Evolutionary conservation across 2,329 filamentous ascomycete genomes (phyloP).

Genomic region (Aspergillus phoenicis): DNA sequence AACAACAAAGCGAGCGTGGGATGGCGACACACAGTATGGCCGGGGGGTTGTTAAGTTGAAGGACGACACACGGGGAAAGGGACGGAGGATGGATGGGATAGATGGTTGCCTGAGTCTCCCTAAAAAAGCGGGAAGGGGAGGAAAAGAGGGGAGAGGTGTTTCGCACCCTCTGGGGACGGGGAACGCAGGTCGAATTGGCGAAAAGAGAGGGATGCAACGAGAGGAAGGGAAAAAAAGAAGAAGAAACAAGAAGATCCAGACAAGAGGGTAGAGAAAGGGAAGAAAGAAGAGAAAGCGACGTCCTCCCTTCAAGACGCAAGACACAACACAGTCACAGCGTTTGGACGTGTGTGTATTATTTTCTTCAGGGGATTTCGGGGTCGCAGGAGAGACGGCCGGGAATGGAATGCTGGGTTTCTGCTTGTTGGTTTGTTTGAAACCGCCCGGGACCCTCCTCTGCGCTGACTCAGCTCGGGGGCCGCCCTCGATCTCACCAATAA

Average conservation of each 20-base stretch:
- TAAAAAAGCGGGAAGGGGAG: slow-evolving; percentile 6
- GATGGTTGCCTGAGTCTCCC: slow-evolving; percentile 16
- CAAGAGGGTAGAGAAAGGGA: slow-evolving; percentile 11
- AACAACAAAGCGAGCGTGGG: slow-evolving; percentile 31
- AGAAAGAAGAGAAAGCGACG: slow-evolving; percentile 4
- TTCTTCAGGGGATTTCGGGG: slow-evolving; percentile 15
- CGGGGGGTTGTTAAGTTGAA: slow-evolving; percentile 12
- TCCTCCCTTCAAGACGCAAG: too few species aligned
- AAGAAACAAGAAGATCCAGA: slow-evolving; percentile 4
- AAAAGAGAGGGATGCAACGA: slow-evolving; percentile 12
- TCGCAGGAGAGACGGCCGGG: slow-evolving; percentile 26
- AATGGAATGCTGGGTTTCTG: slow-evolving; percentile 14
- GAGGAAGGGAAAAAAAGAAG: slow-evolving; percentile 11
- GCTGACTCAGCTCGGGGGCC: slow-evolving; percentile 25
- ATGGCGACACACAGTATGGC: slow-evolving; percentile 39
- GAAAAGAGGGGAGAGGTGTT: slow-evolving; percentile 4
- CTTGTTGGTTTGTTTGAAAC: slow-evolving; percentile 14
- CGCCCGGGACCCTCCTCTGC: slow-evolving; percentile 9
- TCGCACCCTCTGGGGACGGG: slow-evolving; percentile 10
- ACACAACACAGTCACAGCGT: not conserved
- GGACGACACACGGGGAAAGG: slow-evolving; percentile 7
- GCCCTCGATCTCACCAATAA: slow-evolving; percentile 10
- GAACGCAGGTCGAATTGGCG: not conserved
- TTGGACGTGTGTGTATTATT: slow-evolving; percentile 15
- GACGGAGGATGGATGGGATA: slow-evolving; percentile 7